Base-by-base conservation (phyloP, 371 early-diverging fungal genomes). In the Coemansia sp. region DNA sequence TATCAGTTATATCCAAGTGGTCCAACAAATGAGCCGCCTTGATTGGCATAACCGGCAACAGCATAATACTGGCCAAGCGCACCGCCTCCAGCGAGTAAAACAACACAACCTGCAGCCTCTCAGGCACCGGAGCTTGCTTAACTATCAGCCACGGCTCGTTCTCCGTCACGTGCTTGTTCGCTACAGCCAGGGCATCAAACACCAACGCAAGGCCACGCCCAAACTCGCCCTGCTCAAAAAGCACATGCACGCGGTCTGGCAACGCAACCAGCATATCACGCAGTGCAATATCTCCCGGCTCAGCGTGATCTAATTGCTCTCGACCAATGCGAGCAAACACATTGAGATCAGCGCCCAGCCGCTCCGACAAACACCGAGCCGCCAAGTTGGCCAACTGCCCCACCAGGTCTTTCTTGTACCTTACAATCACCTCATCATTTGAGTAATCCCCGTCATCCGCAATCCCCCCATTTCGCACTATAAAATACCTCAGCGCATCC, bases 371-470 rank as follows among this genome's bases (percentile, higher is more conserved):
- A 31, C 81, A 81, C 39, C 98, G 83, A 42, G 86, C 84, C 26
- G 90, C 75, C 16, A 97, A 82, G 70, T 97, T 97, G 48, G 95
- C 98, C 7, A 95, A 83, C 69, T 92, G 93, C 4, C 90, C 90
- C 8, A 85, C 92, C 18, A 96, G 82, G 61, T 91, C 88, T 72
- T 93, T 89, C 47, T 82, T 85, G 76, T 93, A 92, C 34, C 92
- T 81, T 59, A 75, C 84, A 18, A 77, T 61, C 26, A 96, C 84
- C 64, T 84, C 80, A 3, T 82, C 84, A 0, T 84, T 80, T 0
- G 92, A 89, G 65, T 91, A 95, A 63, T 94, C 97, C 84, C 88
- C 85, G 70, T 94, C 95, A 64, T 92, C 84, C n/a, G 84, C 87
- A 26, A 95, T 80, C 0, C 94, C 92, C 21, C 97, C 96, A 81